Percentiles rank a stretch among this genome's conserved stretches.
phyloP scores from a whole-genome alignment of 73 alveolate genomes.

The Paramecium primaurelia region DNA sequence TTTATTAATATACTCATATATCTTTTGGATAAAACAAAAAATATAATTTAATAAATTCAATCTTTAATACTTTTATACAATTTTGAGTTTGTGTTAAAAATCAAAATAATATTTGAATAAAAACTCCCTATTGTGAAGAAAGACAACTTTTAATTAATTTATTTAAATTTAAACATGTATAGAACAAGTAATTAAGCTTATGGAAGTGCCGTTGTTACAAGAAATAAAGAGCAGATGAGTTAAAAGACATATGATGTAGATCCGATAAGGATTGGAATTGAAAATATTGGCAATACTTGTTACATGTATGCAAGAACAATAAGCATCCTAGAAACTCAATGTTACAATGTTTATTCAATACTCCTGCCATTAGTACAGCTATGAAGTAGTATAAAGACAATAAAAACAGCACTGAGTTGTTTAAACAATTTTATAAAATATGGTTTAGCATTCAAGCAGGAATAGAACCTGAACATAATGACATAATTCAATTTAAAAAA shows the following conservation, averaged over 20 bases:
- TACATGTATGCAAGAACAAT: slow-evolving; percentile 28
- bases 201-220: neutral
- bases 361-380: neutral
- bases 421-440: neutral
- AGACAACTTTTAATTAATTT: neutral
- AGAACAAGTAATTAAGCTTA: neutral
- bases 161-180: slow-evolving; percentile 8
- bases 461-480: slow-evolving; percentile 1
- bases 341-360: slow-evolving; percentile 31
- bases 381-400: neutral
- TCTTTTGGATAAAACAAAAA: neutral
- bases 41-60: neutral
- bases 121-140: neutral
- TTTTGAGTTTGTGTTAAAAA: neutral
- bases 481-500: neutral
- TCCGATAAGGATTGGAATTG: neutral
- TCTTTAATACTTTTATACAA: neutral
- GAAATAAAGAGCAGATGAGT: neutral
- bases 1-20: neutral
- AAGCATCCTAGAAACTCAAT: slow-evolving; percentile 19
- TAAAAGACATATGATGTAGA: neutral
- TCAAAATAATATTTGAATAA: neutral
- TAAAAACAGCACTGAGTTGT: slow-evolving; percentile 11
- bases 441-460: slow-evolving; percentile 24
- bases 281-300: slow-evolving; percentile 45